These are phyloP conservation scores for Nadsonia fulvescens DNA, from an alignment of 805 yeast genomes.

Conservation along the genomic window DNA sequence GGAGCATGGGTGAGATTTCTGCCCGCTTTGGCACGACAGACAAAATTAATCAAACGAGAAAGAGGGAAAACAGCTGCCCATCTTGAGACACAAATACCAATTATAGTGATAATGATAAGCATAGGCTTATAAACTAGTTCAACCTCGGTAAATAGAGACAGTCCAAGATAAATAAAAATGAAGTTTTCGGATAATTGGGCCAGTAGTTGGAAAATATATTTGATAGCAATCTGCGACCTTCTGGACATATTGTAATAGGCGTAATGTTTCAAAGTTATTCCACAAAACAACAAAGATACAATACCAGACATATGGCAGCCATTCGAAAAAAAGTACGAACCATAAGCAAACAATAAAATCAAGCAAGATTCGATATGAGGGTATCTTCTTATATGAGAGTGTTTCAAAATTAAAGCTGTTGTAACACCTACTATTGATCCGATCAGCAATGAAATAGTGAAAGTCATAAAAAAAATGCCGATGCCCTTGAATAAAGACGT, in stretches of 20 bases:
- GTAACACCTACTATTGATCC: slow-evolving; percentile 78
- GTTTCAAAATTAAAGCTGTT: slow-evolving; percentile 79
- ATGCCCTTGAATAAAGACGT: slow-evolving; percentile 62
- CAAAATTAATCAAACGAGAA: slow-evolving; percentile 67
- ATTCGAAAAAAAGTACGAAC: slow-evolving; percentile 90
- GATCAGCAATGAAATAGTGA: slow-evolving; percentile 75
- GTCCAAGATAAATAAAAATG: slow-evolving; percentile 85
- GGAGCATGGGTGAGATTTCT: slow-evolving; percentile 23
- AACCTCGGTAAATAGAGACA: slow-evolving; percentile 89
- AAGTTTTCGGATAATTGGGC: slow-evolving; percentile 95
- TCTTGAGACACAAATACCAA: slow-evolving; percentile 83
- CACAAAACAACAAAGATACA: slow-evolving; percentile 85
- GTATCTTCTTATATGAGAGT: slow-evolving; percentile 78
- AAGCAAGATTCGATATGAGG: slow-evolving; percentile 96
- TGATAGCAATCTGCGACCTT: slow-evolving; percentile 89
- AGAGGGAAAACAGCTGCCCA: slow-evolving; percentile 97
- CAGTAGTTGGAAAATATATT: slow-evolving; percentile 80
- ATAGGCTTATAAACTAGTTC: slow-evolving; percentile 89
- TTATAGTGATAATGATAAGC: slow-evolving; percentile 73
- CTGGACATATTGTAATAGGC: slow-evolving; percentile 96
- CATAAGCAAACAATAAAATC: slow-evolving; percentile 79
- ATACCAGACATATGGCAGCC: slow-evolving; percentile 99
- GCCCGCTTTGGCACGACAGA: slow-evolving; percentile 33
- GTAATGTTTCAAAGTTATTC: slow-evolving; percentile 90
- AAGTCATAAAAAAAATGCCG: slow-evolving; percentile 83